Base-by-base conservation (phyloP, 768 basidiomycete genomes). In the Xerocomellus dryophilus region DNA sequence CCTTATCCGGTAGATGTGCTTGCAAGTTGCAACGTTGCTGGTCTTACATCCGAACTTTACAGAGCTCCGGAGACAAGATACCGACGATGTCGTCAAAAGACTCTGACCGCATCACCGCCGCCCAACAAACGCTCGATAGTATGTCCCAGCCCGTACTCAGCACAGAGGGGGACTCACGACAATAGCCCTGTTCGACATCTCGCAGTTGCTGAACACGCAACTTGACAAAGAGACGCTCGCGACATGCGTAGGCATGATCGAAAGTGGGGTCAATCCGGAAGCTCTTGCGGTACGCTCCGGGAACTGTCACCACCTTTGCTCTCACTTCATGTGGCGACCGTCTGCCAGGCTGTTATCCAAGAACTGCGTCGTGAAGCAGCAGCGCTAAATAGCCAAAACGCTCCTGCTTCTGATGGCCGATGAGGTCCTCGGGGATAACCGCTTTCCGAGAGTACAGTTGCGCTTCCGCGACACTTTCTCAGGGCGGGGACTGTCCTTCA, bases 201-300 rank as follows among this genome's bases (percentile, higher is more conserved):
- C 93, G 18, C 90, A 93, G 71, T 72, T 95, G 43, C 73, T 96
- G 46, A 89, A 93, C 58, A 94, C 93, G 0, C 83, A 86, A 53
- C 78, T 96, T 39, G 92, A 95, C 74, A 91, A 89, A 63, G 89
- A 93, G 66, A 91, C 90, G 3, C 81, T 96, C n/a, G 91, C 88
- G 34, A 93, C 89, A 23, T 96, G 93, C 68, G 84, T 96, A 21
- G 81, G 85, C 38, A 86, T 96, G 87, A 93, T 96, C 61, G 93
- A 96, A 73, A 86, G 83, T 56, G 93, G 93, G 17, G 90, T 89
- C 43, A 96, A 95, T 69, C 91, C 93, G 11, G 92, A 95, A 64
- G 93, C 92, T 0, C 77, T 96, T 43, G 93, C 93, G 61, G 93
- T 95, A 67, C 50, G 85, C 73, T 15, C 70, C 62, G 34, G 50